Evolutionary conservation across 148 eudicot genomes (phyloP).

Genomic region (Silene latifolia): DNA sequence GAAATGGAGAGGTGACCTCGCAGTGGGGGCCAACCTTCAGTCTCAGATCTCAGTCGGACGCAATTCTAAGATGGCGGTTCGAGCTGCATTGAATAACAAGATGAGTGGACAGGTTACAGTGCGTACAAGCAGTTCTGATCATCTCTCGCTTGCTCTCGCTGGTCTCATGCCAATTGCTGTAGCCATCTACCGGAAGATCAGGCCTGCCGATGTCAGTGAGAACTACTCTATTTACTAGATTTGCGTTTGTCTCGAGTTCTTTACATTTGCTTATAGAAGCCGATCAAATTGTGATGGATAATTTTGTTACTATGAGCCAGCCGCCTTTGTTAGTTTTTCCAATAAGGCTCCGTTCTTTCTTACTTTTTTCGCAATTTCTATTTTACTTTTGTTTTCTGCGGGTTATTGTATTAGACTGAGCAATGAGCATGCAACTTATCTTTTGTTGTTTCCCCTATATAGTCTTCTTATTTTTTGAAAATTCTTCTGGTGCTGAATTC

Average conservation of each 20-base stretch:
- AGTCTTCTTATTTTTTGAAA: background rate
- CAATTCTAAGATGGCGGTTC: conserved; percentile 71
- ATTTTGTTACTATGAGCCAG: conserved; percentile 24
- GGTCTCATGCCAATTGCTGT: conserved; percentile 63
- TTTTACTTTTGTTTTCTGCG: background rate
- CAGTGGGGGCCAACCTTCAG: conserved; percentile 56
- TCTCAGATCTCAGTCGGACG: conserved; percentile 74
- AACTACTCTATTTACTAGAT: conserved; percentile 60
- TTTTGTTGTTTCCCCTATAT: background rate
- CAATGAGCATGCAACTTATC: conserved; percentile 16
- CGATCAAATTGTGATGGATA: conserved; percentile 8
- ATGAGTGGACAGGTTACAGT: conserved; percentile 79
- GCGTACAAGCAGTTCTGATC: conserved; percentile 87
- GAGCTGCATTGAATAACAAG: conserved; percentile 85
- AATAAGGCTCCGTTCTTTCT: conserved; percentile 23
- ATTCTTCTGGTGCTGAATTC: background rate
- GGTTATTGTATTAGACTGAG: conserved; percentile 11
- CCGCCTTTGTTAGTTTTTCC: conserved; percentile 1
- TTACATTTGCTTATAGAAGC: conserved; percentile 14
- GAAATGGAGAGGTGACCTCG: conserved; percentile 66
- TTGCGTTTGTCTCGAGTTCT: conserved; percentile 11
- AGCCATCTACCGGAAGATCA: conserved; percentile 61
- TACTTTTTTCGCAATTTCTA: background rate
- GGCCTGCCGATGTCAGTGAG: conserved; percentile 51
- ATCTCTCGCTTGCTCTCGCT: conserved; percentile 62